Conservation (phyloP, 306 rosid genomes). For the Vigna trinervia region DNA sequence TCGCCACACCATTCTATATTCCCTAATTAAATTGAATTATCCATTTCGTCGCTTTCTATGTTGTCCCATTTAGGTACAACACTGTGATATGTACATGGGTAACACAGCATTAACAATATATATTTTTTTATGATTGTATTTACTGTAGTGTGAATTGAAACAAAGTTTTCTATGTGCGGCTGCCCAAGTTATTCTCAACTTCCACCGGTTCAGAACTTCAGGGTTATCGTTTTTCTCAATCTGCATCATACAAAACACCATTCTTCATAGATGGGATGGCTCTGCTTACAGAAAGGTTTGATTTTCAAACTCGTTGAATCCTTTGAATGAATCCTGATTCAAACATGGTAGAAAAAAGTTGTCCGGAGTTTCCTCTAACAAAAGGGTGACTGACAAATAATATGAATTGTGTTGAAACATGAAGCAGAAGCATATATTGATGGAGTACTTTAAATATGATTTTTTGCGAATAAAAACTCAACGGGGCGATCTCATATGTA, state of each 20-base stretch:
- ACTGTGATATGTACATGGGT: neutral
- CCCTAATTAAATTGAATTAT: neutral
- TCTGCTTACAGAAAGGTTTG: neutral
- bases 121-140: neutral
- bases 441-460: too few species aligned
- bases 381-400: too few species aligned
- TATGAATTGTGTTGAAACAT: too few species aligned
- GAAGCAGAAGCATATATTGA: too few species aligned
- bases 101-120: neutral
- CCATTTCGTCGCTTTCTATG: constrained; percentile 15
- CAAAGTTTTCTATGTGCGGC: neutral
- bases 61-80: constrained; percentile 10
- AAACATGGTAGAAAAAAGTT: too few species aligned
- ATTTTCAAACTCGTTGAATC: too few species aligned
- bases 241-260: neutral
- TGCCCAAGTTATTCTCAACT: neutral
- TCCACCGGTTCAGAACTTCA: neutral
- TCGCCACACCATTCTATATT: neutral
- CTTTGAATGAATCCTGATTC: too few species aligned
- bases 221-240: neutral
- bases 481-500: too few species aligned
- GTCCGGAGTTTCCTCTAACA: too few species aligned
- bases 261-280: neutral
- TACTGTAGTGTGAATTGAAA: neutral
- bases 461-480: too few species aligned